These are phyloP conservation scores for Protomyces arabidopsidicola DNA, from an alignment of 1,139 yeast genomes.

Conservation along the genomic window DNA sequence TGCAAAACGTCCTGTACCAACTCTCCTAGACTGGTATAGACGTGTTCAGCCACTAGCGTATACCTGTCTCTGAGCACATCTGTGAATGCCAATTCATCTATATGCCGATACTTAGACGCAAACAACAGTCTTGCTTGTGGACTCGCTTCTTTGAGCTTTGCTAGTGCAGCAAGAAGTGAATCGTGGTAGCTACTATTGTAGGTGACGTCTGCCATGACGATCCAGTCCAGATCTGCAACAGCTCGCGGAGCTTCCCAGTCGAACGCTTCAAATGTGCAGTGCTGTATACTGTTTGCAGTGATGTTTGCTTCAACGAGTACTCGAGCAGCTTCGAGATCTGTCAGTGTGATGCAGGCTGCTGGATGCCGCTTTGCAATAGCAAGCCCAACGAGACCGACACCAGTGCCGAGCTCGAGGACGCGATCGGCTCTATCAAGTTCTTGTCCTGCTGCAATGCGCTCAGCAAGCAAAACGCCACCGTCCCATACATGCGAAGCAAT, in stretches of 20 bases:
- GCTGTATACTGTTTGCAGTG: neutral
- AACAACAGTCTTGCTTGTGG: neutral
- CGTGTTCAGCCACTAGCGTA: neutral
- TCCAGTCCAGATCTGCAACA: neutral
- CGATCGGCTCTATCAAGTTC: neutral
- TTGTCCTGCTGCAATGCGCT: neutral
- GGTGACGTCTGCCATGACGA: constrained; percentile 23
- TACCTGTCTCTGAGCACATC: neutral
- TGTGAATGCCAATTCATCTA: constrained; percentile 8
- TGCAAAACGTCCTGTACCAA: neutral
- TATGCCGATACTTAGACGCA: constrained; percentile 18
- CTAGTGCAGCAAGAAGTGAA: neutral
- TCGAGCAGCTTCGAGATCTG: constrained; percentile 8
- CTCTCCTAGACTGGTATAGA: neutral
- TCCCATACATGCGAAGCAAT: constrained; percentile 25
- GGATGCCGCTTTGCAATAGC: neutral
- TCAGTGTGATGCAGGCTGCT: neutral
- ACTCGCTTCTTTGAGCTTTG: neutral
- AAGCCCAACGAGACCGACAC: constrained; percentile 12
- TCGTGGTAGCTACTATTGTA: constrained; percentile 15
- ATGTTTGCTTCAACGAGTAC: neutral
- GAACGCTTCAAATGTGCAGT: neutral
- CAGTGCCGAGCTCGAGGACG: constrained; percentile 19
- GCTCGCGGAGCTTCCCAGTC: constrained; percentile 2
- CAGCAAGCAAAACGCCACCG: constrained; percentile 6